phyloP scores from a whole-genome alignment of 2,329 filamentous ascomycete genomes.

The Claviceps sp. region DNA sequence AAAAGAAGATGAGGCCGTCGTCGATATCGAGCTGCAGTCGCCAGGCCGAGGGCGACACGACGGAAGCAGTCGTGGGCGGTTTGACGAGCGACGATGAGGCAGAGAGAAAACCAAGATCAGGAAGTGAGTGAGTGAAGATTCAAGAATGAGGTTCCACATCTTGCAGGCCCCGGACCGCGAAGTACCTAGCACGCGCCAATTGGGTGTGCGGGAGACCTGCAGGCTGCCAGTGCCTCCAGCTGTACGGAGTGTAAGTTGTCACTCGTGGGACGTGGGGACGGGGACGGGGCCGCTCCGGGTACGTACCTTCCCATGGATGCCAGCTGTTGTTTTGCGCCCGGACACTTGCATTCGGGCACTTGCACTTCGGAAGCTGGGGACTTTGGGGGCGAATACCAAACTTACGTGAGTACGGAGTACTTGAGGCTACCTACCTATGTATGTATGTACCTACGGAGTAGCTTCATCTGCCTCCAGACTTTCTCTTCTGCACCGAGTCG shows the following conservation, averaged over 20 bases:
- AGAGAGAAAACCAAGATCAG: conserved; percentile 8
- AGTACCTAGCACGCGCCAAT: neutral
- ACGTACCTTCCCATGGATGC: neutral
- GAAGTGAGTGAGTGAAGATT: conserved; percentile 14
- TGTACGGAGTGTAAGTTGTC: too few species aligned
- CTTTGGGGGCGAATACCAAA: too few species aligned
- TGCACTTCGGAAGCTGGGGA: neutral
- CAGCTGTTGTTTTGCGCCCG: neutral
- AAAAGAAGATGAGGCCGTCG: neutral
- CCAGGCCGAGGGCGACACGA: conserved; percentile 1
- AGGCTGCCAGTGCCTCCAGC: neutral
- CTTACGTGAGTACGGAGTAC: too few species aligned
- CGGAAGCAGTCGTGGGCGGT: neutral
- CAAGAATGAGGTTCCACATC: conserved; percentile 11
- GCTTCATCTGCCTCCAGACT: neutral
- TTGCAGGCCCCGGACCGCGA: neutral
- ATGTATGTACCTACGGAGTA: too few species aligned
- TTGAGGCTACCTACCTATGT: too few species aligned
- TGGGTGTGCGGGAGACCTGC: neutral
- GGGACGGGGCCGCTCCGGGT: neutral
- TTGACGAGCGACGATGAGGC: neutral
- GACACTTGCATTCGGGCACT: neutral
- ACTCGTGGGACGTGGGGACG: neutral
- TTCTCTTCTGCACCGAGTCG: neutral
- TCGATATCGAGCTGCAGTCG: conserved; percentile 1